Conservation (phyloP, 805 yeast species). For the Scheffersomyces coipomensis region DNA sequence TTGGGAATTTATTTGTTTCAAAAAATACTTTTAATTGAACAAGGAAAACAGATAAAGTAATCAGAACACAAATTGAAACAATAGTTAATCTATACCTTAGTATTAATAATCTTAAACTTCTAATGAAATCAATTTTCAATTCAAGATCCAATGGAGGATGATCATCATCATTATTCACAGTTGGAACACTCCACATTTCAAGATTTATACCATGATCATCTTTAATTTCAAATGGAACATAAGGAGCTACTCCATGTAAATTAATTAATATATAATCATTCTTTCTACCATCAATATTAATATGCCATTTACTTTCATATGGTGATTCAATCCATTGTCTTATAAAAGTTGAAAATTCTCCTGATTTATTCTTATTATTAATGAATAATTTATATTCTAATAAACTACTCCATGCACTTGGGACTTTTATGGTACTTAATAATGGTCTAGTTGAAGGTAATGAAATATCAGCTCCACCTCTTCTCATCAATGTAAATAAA, state of each 20-base stretch:
- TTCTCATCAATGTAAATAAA: slow-evolving; percentile 34
- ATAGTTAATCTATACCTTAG: slow-evolving; percentile 75
- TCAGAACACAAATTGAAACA: slow-evolving; percentile 65
- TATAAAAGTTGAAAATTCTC: slow-evolving; percentile 56
- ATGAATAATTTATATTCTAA: slow-evolving; percentile 48
- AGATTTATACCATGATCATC: slow-evolving; percentile 29
- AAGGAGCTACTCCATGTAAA: slow-evolving; percentile 72
- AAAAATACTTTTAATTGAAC: slow-evolving; percentile 54
- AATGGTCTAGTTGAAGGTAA: slow-evolving; percentile 45
- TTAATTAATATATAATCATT: slow-evolving; percentile 16
- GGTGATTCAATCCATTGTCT: slow-evolving; percentile 67
- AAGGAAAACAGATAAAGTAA: slow-evolving; percentile 50
- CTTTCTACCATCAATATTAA: slow-evolving; percentile 43
- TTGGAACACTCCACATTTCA: slow-evolving; percentile 49
- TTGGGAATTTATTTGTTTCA: slow-evolving; percentile 27
- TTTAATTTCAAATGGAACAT: slow-evolving; percentile 48
- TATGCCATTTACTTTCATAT: slow-evolving; percentile 78
- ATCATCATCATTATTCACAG: slow-evolving; percentile 19
- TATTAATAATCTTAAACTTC: slow-evolving; percentile 66
- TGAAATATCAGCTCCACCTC: slow-evolving; percentile 40
- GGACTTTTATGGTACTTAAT: slow-evolving; percentile 46
- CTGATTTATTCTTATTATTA: slow-evolving; percentile 2
- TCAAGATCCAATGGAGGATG: slow-evolving; percentile 33
- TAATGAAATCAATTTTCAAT: slow-evolving; percentile 50
- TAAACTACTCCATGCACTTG: slow-evolving; percentile 61